A percentile compares a stretch with the other conserved stretches of the same genome.
These are phyloP conservation scores for Cercophora sp. DNA, from an alignment of 495 filamentous ascomycete genomes.

Conservation along the genomic window DNA sequence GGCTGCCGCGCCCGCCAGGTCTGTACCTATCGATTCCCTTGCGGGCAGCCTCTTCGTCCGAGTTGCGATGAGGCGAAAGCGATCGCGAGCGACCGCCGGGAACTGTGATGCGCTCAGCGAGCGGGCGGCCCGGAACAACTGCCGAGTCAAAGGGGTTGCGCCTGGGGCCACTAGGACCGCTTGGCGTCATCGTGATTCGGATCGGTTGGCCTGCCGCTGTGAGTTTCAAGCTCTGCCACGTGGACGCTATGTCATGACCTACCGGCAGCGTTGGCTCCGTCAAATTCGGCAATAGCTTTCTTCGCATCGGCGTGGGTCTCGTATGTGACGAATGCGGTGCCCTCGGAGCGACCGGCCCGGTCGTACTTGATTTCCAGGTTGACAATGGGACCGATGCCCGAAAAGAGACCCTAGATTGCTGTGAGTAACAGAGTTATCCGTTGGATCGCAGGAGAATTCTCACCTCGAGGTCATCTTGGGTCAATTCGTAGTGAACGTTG, in stretches of 20 bases:
- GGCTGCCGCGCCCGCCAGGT: slow-evolving; percentile 53
- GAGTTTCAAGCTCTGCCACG: too few species aligned
- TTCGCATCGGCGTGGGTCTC: slow-evolving; percentile 62
- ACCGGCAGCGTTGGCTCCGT: slow-evolving; percentile 89
- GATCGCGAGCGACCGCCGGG: slow-evolving; percentile 48
- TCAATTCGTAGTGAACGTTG: slow-evolving; percentile 91
- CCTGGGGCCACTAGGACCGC: slow-evolving; percentile 40
- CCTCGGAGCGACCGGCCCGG: slow-evolving; percentile 84
- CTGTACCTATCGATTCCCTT: slow-evolving; percentile 82
- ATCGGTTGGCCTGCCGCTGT: slow-evolving; percentile 70
- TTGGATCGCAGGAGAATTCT: slow-evolving; percentile 6
- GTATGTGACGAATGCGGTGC: slow-evolving; percentile 82
- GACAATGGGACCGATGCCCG: slow-evolving; percentile 66
- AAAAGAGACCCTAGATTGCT: slow-evolving; percentile 61
- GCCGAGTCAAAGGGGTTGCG: slow-evolving; percentile 58
- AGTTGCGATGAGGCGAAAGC: slow-evolving; percentile 53
- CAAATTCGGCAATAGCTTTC: slow-evolving; percentile 72
- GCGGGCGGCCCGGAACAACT: slow-evolving; percentile 51
- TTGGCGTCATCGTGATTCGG: slow-evolving; percentile 64
- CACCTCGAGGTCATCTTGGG: slow-evolving; percentile 81
- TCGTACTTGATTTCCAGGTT: slow-evolving; percentile 77
- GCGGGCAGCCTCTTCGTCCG: slow-evolving; percentile 64
- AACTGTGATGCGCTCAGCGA: slow-evolving; percentile 72
- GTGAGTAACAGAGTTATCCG: slow-evolving; percentile 10
- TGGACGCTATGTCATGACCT: too few species aligned